These are phyloP conservation scores for Trapa bicornis DNA, from an alignment of 345 rosid genomes.

Conservation along the genomic window DNA sequence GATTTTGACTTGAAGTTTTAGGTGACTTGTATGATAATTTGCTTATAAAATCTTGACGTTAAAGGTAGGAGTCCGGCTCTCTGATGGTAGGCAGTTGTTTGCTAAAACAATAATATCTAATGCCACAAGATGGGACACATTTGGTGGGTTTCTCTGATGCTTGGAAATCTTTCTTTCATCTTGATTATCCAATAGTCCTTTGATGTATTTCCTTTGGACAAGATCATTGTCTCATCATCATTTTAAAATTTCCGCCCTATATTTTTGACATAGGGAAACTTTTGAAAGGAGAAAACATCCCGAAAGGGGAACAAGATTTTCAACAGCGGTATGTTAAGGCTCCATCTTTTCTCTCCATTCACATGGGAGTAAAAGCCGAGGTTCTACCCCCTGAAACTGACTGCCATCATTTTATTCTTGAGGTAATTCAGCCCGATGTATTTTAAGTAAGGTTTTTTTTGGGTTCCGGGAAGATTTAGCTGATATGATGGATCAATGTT, in stretches of 20 bases:
- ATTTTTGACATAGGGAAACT: slow-evolving; percentile 48
- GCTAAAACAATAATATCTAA: slow-evolving; percentile 76
- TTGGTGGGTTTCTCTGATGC: slow-evolving; percentile 46
- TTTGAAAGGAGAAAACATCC: slow-evolving; percentile 70
- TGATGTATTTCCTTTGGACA: background rate
- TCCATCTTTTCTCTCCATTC: slow-evolving; percentile 95
- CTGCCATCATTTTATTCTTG: slow-evolving; percentile 91
- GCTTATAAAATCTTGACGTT: slow-evolving; percentile 5
- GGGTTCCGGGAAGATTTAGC: too few species aligned
- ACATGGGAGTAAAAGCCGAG: slow-evolving; percentile 83
- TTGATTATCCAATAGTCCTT: background rate
- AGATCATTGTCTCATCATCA: background rate
- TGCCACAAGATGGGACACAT: slow-evolving; percentile 99
- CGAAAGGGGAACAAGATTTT: slow-evolving; percentile 81
- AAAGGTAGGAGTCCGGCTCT: slow-evolving; percentile 79
- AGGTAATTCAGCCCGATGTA: slow-evolving; percentile 30
- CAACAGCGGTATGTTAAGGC: slow-evolving; percentile 79
- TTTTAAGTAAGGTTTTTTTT: slow-evolving; percentile 2
- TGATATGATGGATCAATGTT: background rate
- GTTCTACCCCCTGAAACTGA: slow-evolving; percentile 80
- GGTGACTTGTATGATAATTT: background rate
- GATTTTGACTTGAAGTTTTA: background rate
- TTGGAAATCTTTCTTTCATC: background rate
- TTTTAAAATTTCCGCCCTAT: background rate
- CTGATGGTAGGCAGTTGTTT: slow-evolving; percentile 70